Evolutionary conservation across 2,329 filamentous ascomycete species (phyloP).

Genomic region (Blastomyces percursus): DNA sequence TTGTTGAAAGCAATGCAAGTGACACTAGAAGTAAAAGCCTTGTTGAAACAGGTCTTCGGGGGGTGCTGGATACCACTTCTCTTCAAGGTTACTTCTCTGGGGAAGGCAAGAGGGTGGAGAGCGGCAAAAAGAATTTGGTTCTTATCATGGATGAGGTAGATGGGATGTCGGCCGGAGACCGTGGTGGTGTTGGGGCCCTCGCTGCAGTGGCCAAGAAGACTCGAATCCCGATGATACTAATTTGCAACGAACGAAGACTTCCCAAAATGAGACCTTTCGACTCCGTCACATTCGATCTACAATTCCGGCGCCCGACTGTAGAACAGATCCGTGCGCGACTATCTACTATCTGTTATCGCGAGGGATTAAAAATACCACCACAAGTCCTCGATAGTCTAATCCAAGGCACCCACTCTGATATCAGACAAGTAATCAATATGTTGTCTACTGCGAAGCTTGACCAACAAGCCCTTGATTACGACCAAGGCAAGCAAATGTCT

Average conservation of each 20-base stretch:
- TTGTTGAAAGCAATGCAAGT: constrained; percentile 91
- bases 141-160: constrained; percentile 99
- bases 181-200: constrained; percentile 86
- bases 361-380: constrained; percentile 73
- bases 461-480: constrained; percentile 65
- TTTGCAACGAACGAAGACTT: constrained; percentile 86
- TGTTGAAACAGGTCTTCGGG: constrained; percentile 76
- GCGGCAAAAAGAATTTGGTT: constrained; percentile 80
- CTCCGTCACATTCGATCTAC: constrained; percentile 68
- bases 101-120: constrained; percentile 68
- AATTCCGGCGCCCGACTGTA: constrained; percentile 78
- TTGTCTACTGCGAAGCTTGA: constrained; percentile 87
- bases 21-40: constrained; percentile 94
- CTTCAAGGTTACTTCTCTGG: constrained; percentile 81
- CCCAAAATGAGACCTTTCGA: constrained; percentile 99
- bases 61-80: constrained; percentile 88
- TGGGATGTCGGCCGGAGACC: constrained; percentile 94
- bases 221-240: constrained; percentile 86
- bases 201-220: constrained; percentile 94
- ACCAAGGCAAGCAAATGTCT: constrained; percentile 84
- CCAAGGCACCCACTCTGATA: constrained; percentile 90
- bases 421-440: constrained; percentile 98
- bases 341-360: constrained; percentile 88
- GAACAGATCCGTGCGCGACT: constrained; percentile 86
- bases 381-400: constrained; percentile 86